These are phyloP conservation scores for Salix purpurea DNA, from an alignment of 345 rosid species.

Conservation along the genomic window DNA sequence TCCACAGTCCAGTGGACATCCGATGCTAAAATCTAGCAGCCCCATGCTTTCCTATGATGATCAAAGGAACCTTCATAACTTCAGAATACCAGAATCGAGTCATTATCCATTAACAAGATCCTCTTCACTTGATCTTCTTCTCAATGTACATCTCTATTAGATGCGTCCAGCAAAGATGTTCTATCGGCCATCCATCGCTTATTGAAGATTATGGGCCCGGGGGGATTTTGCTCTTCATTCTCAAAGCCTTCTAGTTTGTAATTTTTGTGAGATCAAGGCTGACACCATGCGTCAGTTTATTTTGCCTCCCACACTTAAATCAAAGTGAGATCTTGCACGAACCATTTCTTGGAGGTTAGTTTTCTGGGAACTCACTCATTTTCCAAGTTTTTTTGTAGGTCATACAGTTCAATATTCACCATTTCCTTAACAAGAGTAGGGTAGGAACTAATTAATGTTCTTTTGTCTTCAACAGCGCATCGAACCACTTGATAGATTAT, in stretches of 20 bases:
- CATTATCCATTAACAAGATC: background rate
- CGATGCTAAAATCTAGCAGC: background rate
- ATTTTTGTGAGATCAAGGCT: background rate
- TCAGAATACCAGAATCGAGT: slow-evolving; percentile 8
- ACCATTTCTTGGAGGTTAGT: slow-evolving; percentile 19
- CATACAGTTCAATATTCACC: too few species aligned
- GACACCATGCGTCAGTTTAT: background rate
- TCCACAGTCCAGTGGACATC: background rate
- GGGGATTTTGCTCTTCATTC: slow-evolving; percentile 6
- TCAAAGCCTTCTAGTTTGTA: background rate
- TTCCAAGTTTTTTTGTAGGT: background rate
- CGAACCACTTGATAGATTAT: background rate
- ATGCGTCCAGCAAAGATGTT: background rate
- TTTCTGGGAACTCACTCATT: background rate
- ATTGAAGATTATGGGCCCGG: slow-evolving; percentile 4
- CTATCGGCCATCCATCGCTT: background rate
- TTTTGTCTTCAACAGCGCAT: background rate
- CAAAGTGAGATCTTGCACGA: slow-evolving; percentile 13
- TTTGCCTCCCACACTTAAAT: slow-evolving; percentile 1
- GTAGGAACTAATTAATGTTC: background rate
- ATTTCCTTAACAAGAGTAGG: too few species aligned
- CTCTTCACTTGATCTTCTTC: background rate
- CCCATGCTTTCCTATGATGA: background rate
- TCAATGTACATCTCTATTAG: background rate
- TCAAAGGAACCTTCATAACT: background rate